phyloP scores from a whole-genome alignment of 2,329 filamentous ascomycete species.

The Tolypocladium endophyticum region DNA sequence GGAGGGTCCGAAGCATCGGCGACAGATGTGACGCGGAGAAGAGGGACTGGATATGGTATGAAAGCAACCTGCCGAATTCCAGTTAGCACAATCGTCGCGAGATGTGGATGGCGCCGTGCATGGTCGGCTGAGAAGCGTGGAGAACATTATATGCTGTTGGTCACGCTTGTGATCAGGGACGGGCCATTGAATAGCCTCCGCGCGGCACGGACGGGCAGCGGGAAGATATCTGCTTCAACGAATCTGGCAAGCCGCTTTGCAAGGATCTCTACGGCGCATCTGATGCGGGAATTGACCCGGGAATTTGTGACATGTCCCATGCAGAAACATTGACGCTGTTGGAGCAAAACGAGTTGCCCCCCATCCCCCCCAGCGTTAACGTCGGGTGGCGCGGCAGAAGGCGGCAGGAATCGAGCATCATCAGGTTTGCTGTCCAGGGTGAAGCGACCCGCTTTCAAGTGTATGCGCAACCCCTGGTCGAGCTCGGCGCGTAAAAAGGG shows the following conservation, averaged over 20 bases:
- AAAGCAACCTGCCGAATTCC: constrained; percentile 39
- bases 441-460: constrained; percentile 5
- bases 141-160: not conserved
- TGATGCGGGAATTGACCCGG: not conserved
- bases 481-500: constrained; percentile 40
- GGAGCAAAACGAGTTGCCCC: not conserved
- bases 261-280: not conserved
- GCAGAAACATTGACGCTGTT: not conserved
- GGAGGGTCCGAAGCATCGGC: constrained; percentile 57
- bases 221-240: not conserved
- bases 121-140: not conserved
- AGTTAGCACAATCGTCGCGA: constrained; percentile 9
- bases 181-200: not conserved
- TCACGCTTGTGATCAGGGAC: not conserved
- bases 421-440: not conserved
- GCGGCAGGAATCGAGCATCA: constrained; percentile 6
- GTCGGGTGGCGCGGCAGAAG: constrained; percentile 24
- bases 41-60: constrained; percentile 44
- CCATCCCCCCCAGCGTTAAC: not conserved
- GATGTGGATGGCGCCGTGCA: not conserved
- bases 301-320: not conserved
- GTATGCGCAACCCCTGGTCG: constrained; percentile 26
- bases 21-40: constrained; percentile 56
- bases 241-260: not conserved
- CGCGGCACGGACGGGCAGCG: not conserved